These are phyloP conservation scores for Vanderwaltozyma yarrowii DNA, from an alignment of 805 yeast genomes.

Conservation along the genomic window DNA sequence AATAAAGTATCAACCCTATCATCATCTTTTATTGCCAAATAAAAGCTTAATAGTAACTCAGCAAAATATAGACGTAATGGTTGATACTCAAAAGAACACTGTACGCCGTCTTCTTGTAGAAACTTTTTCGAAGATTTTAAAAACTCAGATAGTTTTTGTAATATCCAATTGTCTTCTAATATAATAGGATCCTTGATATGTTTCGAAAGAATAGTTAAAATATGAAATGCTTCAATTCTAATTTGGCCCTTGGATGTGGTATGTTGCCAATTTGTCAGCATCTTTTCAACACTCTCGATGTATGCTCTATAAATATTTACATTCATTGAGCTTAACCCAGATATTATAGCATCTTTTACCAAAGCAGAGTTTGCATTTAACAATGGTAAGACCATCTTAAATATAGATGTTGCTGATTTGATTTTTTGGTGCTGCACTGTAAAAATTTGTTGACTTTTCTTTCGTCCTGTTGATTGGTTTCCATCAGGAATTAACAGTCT, in stretches of 20 bases:
- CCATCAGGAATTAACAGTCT: conserved; percentile 51
- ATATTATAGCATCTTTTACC: conserved; percentile 77
- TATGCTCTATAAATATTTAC: conserved; percentile 79
- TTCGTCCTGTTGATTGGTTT: conserved; percentile 54
- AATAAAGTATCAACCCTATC: conserved; percentile 42
- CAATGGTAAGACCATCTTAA: conserved; percentile 77
- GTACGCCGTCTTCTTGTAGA: conserved; percentile 46
- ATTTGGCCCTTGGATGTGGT: conserved; percentile 33
- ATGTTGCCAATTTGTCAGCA: conserved; percentile 46
- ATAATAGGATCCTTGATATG: conserved; percentile 43
- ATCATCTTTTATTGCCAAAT: conserved; percentile 40
- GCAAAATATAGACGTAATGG: conserved; percentile 74
- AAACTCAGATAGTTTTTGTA: conserved; percentile 51
- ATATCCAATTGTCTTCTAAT: conserved; percentile 56
- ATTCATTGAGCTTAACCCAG: conserved; percentile 82
- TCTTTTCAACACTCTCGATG: conserved; percentile 61
- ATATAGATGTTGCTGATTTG: conserved; percentile 84
- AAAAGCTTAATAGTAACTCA: conserved; percentile 69
- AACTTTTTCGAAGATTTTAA: conserved; percentile 54
- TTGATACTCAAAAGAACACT: conserved; percentile 61
- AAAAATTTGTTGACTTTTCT: conserved; percentile 66
- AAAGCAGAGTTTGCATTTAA: conserved; percentile 57
- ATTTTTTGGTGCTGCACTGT: conserved; percentile 84
- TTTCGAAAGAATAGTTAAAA: conserved; percentile 59
- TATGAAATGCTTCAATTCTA: conserved; percentile 69